phyloP scores from a whole-genome alignment of 179 eudicot species.

The Camellia oleifera region DNA sequence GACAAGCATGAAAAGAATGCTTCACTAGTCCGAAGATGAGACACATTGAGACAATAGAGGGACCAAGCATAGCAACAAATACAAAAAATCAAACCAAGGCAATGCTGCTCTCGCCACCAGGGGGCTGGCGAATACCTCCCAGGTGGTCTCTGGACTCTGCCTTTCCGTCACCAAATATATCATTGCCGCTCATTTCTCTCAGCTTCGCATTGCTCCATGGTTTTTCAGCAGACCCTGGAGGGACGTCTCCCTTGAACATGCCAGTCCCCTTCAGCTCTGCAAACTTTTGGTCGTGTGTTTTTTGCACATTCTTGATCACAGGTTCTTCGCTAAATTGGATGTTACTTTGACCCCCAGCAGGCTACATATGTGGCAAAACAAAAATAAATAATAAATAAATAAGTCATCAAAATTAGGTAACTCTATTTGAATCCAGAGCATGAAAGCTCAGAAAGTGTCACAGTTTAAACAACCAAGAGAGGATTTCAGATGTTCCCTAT shows the following conservation, averaged over 20 bases:
- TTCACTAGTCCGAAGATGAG: neutral
- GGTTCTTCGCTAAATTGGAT: constrained; percentile 75
- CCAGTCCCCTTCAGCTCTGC: constrained; percentile 81
- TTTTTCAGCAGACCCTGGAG: constrained; percentile 70
- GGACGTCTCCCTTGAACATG: constrained; percentile 73
- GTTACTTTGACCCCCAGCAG: constrained; percentile 85
- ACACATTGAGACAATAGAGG: neutral
- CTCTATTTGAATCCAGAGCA: neutral
- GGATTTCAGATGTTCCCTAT: no score
- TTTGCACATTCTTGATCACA: constrained; percentile 51
- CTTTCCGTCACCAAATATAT: constrained; percentile 78
- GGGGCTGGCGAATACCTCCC: constrained; percentile 84
- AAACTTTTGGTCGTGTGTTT: constrained; percentile 77
- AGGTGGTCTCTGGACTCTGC: constrained; percentile 63
- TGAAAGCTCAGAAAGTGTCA: neutral
- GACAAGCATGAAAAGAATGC: neutral
- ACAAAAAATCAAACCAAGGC: constrained; percentile 40
- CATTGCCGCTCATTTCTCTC: constrained; percentile 77
- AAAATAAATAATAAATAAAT: neutral
- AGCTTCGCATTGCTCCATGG: constrained; percentile 70
- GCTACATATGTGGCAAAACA: constrained; percentile 34
- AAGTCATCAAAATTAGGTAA: neutral
- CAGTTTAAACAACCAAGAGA: no score
- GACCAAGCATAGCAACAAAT: neutral
- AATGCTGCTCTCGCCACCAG: constrained; percentile 87